Percentiles rank a stretch among this genome's conserved stretches.
phyloP scores from a whole-genome alignment of 352 stramenopile genomes.

The Globisporangium irregulare region DNA sequence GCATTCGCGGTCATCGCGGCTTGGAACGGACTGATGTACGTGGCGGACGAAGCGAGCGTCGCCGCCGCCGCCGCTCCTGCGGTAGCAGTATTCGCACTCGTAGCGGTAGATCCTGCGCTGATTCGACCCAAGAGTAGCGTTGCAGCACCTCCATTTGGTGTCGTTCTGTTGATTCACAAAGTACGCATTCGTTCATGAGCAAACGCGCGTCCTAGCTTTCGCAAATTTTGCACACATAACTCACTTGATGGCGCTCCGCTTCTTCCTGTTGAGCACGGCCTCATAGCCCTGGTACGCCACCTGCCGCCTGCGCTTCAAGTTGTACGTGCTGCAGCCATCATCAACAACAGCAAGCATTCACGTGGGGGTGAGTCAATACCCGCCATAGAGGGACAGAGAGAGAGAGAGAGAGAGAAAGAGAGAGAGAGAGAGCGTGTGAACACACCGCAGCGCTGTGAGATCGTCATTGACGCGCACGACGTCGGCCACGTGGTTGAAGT shows the following conservation, averaged over 20 bases:
- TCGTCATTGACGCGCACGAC: constrained; percentile 49
- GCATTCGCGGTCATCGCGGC: constrained; percentile 1
- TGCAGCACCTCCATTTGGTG: constrained; percentile 11
- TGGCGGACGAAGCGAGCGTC: neutral
- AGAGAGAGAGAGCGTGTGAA: neutral
- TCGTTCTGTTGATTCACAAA: constrained; percentile 4
- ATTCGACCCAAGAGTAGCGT: constrained; percentile 12
- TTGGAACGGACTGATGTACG: constrained; percentile 10
- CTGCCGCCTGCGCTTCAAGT: constrained; percentile 63
- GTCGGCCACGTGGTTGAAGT: constrained; percentile 72
- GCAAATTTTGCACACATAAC: neutral
- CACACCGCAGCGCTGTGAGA: constrained; percentile 50
- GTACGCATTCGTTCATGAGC: neutral
- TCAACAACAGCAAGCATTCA: constrained; percentile 3
- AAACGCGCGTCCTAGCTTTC: neutral
- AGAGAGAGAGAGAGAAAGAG: neutral
- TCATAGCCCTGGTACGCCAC: constrained; percentile 69
- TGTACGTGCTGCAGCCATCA: constrained; percentile 39
- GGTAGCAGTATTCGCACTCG: neutral
- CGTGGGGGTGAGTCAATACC: neutral
- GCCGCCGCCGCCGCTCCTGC: neutral
- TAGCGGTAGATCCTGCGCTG: neutral
- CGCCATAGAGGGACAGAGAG: neutral
- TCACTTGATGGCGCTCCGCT: constrained; percentile 34
- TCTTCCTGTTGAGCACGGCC: constrained; percentile 70